Evolutionary conservation across 2,329 filamentous ascomycete genomes (phyloP), one percentile per base, ranked within the genome.

Genomic region (Atkinsonella hypoxylon): DNA sequence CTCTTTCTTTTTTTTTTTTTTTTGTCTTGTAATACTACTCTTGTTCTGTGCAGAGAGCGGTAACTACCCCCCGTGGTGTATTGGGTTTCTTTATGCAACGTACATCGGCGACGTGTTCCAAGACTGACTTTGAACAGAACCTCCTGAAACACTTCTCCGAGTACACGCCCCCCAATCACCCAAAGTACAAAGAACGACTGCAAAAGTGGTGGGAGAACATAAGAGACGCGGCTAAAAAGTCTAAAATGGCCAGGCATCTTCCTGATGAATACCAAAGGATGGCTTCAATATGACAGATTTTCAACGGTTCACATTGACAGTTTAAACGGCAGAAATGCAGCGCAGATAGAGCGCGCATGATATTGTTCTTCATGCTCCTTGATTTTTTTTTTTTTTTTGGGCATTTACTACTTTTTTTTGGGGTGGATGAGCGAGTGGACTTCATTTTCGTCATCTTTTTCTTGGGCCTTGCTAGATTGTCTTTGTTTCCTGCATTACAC

Each of bases 151-250:
- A 57, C 17, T 61, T 62, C 52, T 55, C 57, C 2, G 50, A 58
- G 1, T 66, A 61, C 51, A 55, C 57, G 8, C 54, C 61, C 1
- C 59, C 61, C 2, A 44, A 54, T 1, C 59, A 66, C 48, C 60
- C 64, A 34, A 58, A 53, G 38, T 68, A 63, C 42, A 51, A 59
- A n/a, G 48, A 56, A 38, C 54, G 54, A n/a, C 54, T 67, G 15
- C 54, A 61, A 22, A 58, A 60, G 22, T 69, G 66, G 66, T 69
- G 66, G 66, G 58, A 56, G 45, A 58, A 61, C 1, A 57, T 69
- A 45, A 59, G 64, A 17, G 57, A 56, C 26, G 64, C 66, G 15
- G 64, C 66, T 11, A 64, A 60, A 47, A 66, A 67, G 54, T 65
- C 62, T 22, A 63, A 62, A 45, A 57, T 69, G 48, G 57, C 59